Evolutionary conservation across 2,329 filamentous ascomycete species (phyloP).

Genomic region (Scedosporium aurantiacum): DNA sequence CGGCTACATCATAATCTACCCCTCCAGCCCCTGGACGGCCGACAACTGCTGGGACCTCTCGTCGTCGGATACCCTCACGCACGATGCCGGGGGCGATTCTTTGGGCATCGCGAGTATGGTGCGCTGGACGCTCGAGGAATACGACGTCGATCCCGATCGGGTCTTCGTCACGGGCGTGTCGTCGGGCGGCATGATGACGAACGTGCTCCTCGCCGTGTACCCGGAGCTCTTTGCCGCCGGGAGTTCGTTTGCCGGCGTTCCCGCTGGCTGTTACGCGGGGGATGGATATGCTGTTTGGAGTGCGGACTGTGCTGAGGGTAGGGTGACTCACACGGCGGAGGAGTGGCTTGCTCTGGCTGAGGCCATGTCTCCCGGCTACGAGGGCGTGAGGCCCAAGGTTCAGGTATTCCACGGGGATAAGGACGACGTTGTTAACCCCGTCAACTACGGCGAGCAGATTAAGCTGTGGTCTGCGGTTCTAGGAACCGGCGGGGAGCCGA

Average conservation of each 20-base stretch:
- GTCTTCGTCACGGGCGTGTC: conserved; percentile 40
- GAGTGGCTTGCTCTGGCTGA: conserved; percentile 24
- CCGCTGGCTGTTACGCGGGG: conserved; percentile 37
- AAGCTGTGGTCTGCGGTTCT: conserved; percentile 39
- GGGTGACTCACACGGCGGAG: conserved; percentile 23
- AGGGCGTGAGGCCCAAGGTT: conserved; percentile 40
- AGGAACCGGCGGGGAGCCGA: conserved; percentile 6
- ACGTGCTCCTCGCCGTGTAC: conserved; percentile 38
- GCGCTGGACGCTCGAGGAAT: conserved; percentile 33
- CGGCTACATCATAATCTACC: conserved; percentile 40
- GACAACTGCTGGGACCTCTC: conserved; percentile 50
- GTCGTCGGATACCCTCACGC: conserved; percentile 33
- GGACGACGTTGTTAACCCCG: conserved; percentile 38
- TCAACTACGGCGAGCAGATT: conserved; percentile 42
- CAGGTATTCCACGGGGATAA: conserved; percentile 45
- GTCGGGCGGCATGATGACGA: conserved; percentile 46
- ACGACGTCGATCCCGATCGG: conserved; percentile 32
- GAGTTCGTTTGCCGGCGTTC: conserved; percentile 31
- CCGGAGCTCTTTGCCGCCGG: conserved; percentile 41
- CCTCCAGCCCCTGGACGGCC: conserved; percentile 23
- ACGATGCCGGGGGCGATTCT: conserved; percentile 39
- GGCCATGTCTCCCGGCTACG: conserved; percentile 37
- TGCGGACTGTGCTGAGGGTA: conserved; percentile 37
- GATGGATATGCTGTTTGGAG: conserved; percentile 35
- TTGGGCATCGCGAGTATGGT: conserved; percentile 44